phyloP scores from a whole-genome alignment of 2,329 filamentous ascomycete species.

The Verticillium longisporum region DNA sequence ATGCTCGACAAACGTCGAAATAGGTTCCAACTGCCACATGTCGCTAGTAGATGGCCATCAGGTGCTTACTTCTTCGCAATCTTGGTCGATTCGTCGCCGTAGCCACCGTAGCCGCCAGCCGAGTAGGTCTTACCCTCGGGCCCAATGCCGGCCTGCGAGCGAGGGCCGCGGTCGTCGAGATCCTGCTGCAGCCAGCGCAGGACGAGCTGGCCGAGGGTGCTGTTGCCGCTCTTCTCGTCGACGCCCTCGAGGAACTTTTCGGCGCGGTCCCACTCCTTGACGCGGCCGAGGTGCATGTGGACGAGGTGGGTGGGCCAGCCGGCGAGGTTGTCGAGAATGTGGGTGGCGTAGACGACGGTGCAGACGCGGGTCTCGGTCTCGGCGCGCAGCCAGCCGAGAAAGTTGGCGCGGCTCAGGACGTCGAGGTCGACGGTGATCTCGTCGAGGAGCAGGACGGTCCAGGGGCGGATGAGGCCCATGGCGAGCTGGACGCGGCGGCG shows the following conservation, averaged over 20 bases:
- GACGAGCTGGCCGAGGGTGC: constrained; percentile 78
- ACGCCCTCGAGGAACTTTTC: constrained; percentile 58
- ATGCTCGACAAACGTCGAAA: constrained; percentile 1
- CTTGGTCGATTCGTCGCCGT: constrained; percentile 45
- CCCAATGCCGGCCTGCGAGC: constrained; percentile 48
- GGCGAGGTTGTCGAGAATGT: constrained; percentile 92
- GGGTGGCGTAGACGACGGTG: constrained; percentile 95
- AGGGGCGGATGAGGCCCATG: constrained; percentile 89
- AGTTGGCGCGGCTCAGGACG: constrained; percentile 75
- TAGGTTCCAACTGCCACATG: background rate
- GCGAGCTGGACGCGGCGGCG: constrained; percentile 85
- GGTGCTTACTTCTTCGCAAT: constrained; percentile 9
- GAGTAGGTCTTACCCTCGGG: constrained; percentile 60
- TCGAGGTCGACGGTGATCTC: constrained; percentile 98
- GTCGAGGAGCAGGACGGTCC: constrained; percentile 85
- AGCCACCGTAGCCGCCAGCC: constrained; percentile 46
- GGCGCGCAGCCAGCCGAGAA: constrained; percentile 75
- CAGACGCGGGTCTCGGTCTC: constrained; percentile 80
- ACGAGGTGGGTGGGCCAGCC: constrained; percentile 94
- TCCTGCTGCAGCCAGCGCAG: constrained; percentile 82
- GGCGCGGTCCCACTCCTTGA: constrained; percentile 79
- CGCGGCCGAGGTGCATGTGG: constrained; percentile 85
- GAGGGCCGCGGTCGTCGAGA: constrained; percentile 68
- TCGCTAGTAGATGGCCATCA: background rate
- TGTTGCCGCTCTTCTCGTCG: constrained; percentile 57